These are phyloP conservation scores for Hymenoscyphus salicellus DNA, from an alignment of 2,329 filamentous ascomycete genomes.

Conservation along the genomic window DNA sequence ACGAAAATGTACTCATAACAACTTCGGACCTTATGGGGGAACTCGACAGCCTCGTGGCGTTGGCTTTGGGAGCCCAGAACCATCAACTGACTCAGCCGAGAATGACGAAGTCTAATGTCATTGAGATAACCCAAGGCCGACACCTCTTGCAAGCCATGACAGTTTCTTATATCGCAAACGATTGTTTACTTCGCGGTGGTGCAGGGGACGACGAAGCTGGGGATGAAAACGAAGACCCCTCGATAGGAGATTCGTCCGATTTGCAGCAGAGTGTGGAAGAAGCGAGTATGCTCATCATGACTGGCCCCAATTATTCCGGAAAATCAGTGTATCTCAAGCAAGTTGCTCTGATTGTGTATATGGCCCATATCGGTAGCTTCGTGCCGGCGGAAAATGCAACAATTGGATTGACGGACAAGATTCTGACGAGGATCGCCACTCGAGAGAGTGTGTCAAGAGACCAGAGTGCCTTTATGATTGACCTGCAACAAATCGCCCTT, in stretches of 20 bases:
- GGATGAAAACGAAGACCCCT: conserved; percentile 11
- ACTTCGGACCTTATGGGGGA: conserved; percentile 83
- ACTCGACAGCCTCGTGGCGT: conserved; percentile 78
- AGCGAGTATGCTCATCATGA: conserved; percentile 75
- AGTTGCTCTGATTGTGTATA: conserved; percentile 81
- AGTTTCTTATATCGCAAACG: conserved; percentile 80
- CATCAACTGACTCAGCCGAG: conserved; percentile 69
- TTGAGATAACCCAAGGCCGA: conserved; percentile 74
- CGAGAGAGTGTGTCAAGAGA: conserved; percentile 58
- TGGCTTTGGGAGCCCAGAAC: conserved; percentile 72
- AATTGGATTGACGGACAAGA: conserved; percentile 88
- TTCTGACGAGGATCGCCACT: conserved; percentile 81
- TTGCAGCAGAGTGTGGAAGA: conserved; percentile 28
- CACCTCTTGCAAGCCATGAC: conserved; percentile 85
- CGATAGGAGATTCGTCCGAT: conserved; percentile 4
- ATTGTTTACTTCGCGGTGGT: conserved; percentile 68
- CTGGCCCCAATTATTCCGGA: conserved; percentile 93
- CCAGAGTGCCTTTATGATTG: conserved; percentile 67
- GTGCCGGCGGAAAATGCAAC: conserved; percentile 75
- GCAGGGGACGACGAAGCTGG: conserved; percentile 32
- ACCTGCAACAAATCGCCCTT: conserved; percentile 81
- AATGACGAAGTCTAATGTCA: conserved; percentile 66
- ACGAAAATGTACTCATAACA: conserved; percentile 61
- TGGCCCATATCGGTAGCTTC: conserved; percentile 90
- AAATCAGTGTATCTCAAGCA: conserved; percentile 97